Percentiles rank a stretch among this genome's conserved stretches.
These are phyloP conservation scores for Dipodascus geniculatus DNA, from an alignment of 805 yeast genomes.

Conservation along the genomic window DNA sequence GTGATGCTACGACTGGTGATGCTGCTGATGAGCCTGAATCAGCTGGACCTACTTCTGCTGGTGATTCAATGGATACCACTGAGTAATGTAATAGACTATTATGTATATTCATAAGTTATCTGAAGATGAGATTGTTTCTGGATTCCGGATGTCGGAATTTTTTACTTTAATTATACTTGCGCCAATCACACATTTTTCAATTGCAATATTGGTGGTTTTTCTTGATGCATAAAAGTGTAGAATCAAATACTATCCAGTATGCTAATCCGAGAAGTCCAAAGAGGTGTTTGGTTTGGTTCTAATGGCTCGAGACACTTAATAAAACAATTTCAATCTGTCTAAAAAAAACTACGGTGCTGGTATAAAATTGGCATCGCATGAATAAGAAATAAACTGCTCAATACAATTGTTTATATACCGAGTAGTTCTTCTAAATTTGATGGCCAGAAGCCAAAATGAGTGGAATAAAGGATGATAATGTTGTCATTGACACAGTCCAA, in stretches of 20 bases:
- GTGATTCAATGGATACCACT: slow-evolving; percentile 29
- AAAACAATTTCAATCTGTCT: background rate
- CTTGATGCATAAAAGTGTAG: background rate
- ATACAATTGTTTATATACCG: too few relatives aligned
- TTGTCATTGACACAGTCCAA: background rate
- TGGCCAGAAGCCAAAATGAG: too few relatives aligned
- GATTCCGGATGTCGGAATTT: background rate
- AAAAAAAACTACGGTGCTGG: background rate
- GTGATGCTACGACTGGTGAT: slow-evolving; percentile 11
- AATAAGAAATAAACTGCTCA: background rate
- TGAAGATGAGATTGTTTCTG: background rate
- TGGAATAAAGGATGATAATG: background rate
- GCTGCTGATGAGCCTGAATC: slow-evolving; percentile 10
- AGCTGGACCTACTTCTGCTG: slow-evolving; percentile 2
- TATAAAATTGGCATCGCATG: background rate
- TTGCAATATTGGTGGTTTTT: too few relatives aligned
- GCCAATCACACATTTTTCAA: too few relatives aligned
- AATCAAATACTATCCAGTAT: too few relatives aligned
- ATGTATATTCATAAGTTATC: background rate
- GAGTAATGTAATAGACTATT: slow-evolving; percentile 2
- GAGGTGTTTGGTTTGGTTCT: too few relatives aligned
- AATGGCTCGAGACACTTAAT: background rate
- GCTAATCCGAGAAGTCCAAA: too few relatives aligned
- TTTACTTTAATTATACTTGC: too few relatives aligned
- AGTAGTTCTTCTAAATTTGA: too few relatives aligned